phyloP scores from a whole-genome alignment of 495 filamentous ascomycete genomes.

The Bombardia bombarda region DNA sequence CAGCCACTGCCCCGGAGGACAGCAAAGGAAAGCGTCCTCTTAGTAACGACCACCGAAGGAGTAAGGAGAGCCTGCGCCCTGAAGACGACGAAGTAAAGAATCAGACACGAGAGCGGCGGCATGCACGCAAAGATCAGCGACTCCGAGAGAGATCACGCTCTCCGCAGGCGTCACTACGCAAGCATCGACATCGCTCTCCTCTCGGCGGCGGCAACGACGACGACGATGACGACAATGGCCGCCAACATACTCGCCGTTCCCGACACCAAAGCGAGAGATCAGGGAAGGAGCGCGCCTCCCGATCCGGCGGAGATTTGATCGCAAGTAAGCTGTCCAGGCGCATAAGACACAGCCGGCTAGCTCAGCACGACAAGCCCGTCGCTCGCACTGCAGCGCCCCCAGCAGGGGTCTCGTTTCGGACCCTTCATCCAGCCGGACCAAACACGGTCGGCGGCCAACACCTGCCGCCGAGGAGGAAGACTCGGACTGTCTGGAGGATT shows the following conservation, averaged over 20 bases:
- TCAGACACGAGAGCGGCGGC: not conserved
- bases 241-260: not conserved
- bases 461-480: slow-evolving; percentile 43
- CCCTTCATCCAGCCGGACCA: not conserved
- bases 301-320: slow-evolving; percentile 1
- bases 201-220: slow-evolving; percentile 11
- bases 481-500: slow-evolving; percentile 69
- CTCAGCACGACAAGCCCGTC: slow-evolving; percentile 7
- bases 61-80: not conserved
- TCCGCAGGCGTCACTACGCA: slow-evolving; percentile 3
- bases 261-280: slow-evolving; percentile 4
- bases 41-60: not conserved
- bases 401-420: not conserved
- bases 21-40: not conserved
- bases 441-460: not conserved
- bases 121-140: slow-evolving; percentile 5
- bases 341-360: slow-evolving; percentile 13
- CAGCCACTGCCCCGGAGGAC: not conserved
- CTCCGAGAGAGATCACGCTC: slow-evolving; percentile 16
- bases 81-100: not conserved
- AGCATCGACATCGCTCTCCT: not conserved
- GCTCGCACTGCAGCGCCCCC: not conserved
- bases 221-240: slow-evolving; percentile 5
- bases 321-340: slow-evolving; percentile 5
- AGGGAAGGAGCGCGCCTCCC: slow-evolving; percentile 3